Evolutionary conservation across 495 filamentous ascomycete genomes (phyloP).

Genomic region (Talaromyces stipitatus): DNA sequence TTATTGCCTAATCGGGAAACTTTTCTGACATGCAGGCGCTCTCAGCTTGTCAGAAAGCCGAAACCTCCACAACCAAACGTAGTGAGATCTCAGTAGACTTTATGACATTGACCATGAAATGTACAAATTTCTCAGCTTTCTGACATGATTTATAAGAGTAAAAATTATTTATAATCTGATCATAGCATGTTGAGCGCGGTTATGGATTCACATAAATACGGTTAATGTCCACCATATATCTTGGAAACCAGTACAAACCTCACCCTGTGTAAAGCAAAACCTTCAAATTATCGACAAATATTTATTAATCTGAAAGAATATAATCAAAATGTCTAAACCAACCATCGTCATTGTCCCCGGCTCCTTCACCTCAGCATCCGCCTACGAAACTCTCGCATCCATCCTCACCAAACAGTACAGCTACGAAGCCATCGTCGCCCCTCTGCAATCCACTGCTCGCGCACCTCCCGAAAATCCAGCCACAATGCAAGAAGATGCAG

Average conservation of each 20-base stretch:
- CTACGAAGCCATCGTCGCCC: slow-evolving; percentile 23
- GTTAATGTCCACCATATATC: neutral
- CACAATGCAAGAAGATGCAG: slow-evolving; percentile 25
- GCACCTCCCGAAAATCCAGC: slow-evolving; percentile 28
- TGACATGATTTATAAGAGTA: neutral
- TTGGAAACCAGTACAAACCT: neutral
- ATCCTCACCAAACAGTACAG: slow-evolving; percentile 21
- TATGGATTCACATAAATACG: neutral
- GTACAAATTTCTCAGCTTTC: neutral
- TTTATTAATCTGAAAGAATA: no score
- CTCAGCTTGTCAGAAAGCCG: slow-evolving; percentile 1
- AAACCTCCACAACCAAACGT: neutral
- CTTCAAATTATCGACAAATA: no score
- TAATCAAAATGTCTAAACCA: slow-evolving; percentile 20
- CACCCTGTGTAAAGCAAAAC: no score
- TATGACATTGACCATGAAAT: neutral
- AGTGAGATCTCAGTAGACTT: neutral
- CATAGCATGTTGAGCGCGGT: neutral
- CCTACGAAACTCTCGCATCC: slow-evolving; percentile 25
- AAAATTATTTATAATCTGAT: neutral
- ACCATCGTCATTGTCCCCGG: slow-evolving; percentile 41
- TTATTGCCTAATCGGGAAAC: neutral
- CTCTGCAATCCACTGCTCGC: slow-evolving; percentile 37
- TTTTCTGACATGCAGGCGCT: neutral
- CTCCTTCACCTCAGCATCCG: slow-evolving; percentile 32